Percentiles rank a stretch among this genome's conserved stretches.
Conservation (phyloP, 768 basidiomycete genomes). For the Gloeostereum incarnatum region DNA sequence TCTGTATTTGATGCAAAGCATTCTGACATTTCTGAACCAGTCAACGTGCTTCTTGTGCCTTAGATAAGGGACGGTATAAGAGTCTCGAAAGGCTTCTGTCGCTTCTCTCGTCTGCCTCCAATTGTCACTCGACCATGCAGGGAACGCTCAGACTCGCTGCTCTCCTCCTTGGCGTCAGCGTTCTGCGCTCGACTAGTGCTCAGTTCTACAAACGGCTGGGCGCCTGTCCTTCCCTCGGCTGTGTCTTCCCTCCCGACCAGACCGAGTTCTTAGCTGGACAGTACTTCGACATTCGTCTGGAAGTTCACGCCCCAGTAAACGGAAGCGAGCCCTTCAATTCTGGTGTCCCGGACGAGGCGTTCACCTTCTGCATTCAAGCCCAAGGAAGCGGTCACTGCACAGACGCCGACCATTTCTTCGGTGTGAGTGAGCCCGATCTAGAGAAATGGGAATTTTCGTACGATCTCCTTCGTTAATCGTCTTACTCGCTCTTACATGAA, state of each 20-base stretch:
- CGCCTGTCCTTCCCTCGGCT: constrained; percentile 29
- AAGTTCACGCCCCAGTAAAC: constrained; percentile 32
- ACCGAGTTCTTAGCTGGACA: constrained; percentile 33
- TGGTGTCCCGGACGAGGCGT: constrained; percentile 27
- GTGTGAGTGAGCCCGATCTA: constrained; percentile 18
- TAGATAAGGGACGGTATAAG: no score
- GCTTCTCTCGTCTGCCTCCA: no score
- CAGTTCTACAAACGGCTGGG: constrained; percentile 32
- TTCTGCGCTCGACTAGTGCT: no score
- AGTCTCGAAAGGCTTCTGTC: no score
- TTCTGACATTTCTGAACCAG: no score
- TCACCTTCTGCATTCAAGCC: constrained; percentile 29
- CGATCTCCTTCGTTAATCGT: constrained; percentile 7
- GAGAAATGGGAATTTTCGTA: constrained; percentile 34
- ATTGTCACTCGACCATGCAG: no score
- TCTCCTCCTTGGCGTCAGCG: no score
- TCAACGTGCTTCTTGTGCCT: no score
- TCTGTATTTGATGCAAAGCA: no score
- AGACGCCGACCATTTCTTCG: constrained; percentile 26
- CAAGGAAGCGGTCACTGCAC: constrained; percentile 20
- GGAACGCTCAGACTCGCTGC: no score
- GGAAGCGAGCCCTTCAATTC: constrained; percentile 24
- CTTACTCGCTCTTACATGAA: neutral
- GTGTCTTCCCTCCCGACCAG: constrained; percentile 34
- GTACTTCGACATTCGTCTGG: constrained; percentile 31